These are phyloP conservation scores for Marasmius tenuissimus DNA, from an alignment of 1,284 basidiomycete species.

Conservation along the genomic window DNA sequence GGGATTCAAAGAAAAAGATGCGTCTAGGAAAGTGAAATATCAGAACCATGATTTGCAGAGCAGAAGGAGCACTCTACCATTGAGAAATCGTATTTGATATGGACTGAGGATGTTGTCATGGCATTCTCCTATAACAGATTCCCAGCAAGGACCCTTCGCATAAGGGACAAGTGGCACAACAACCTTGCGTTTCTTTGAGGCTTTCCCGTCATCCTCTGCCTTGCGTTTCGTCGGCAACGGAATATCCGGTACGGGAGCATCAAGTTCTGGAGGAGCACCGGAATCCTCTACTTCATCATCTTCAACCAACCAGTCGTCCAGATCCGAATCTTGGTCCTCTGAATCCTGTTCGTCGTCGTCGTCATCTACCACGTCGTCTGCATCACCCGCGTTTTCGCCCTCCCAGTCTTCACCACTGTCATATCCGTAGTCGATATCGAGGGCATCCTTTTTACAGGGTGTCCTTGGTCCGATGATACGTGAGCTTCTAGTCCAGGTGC, in stretches of 20 bases:
- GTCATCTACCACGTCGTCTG: slow-evolving; percentile 70
- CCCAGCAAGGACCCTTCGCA: slow-evolving; percentile 77
- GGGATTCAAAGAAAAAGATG: slow-evolving; percentile 72
- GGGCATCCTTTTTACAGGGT: slow-evolving; percentile 70
- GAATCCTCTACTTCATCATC: slow-evolving; percentile 62
- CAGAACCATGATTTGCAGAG: background rate
- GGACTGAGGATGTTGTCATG: slow-evolving; percentile 62
- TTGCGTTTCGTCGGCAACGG: slow-evolving; percentile 53
- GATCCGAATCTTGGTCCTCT: slow-evolving; percentile 67
- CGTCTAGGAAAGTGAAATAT: slow-evolving; percentile 49
- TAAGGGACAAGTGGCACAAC: slow-evolving; percentile 76
- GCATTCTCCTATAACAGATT: slow-evolving; percentile 59
- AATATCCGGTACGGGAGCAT: slow-evolving; percentile 36
- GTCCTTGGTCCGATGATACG: slow-evolving; percentile 69
- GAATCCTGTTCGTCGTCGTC: slow-evolving; percentile 63
- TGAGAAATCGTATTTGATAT: slow-evolving; percentile 76
- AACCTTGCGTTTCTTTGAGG: slow-evolving; percentile 67
- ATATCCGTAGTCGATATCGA: slow-evolving; percentile 76
- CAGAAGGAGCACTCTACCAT: slow-evolving; percentile 50
- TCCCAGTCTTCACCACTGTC: slow-evolving; percentile 89
- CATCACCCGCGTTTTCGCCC: slow-evolving; percentile 62
- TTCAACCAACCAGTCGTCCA: slow-evolving; percentile 77
- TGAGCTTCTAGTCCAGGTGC: slow-evolving; percentile 82
- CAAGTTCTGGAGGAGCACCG: slow-evolving; percentile 35
- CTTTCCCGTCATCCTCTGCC: slow-evolving; percentile 46